phyloP scores from a whole-genome alignment of 805 yeast genomes.

The Candida xyloterini region DNA sequence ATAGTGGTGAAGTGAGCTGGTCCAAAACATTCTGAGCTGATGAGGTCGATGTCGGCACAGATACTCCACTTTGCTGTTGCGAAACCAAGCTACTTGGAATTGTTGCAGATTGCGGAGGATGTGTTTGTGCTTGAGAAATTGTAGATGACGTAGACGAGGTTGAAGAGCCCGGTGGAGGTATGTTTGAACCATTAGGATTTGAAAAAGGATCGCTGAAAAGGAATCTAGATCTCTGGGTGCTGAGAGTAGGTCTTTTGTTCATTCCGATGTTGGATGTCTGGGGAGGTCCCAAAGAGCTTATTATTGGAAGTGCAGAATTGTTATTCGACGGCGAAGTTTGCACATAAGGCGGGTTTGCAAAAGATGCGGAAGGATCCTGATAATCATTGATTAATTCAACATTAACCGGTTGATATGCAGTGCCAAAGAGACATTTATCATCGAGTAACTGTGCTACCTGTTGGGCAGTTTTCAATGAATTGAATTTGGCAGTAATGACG shows the following conservation, averaged over 20 bases:
- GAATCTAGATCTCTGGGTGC: conserved; percentile 63
- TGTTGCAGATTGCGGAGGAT: conserved; percentile 11
- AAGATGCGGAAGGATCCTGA: conserved; percentile 11
- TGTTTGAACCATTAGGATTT: conserved; percentile 13
- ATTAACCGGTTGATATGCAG: conserved; percentile 39
- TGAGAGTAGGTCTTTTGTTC: conserved; percentile 50
- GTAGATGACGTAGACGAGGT: conserved; percentile 16
- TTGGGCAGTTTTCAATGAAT: conserved; percentile 41
- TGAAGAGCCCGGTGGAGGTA: conserved; percentile 18
- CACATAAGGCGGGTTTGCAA: conserved; percentile 16
- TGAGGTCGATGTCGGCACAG: conserved; percentile 36
- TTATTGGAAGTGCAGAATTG: conserved; percentile 12
- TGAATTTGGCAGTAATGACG: conserved; percentile 44
- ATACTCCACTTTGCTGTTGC: conserved; percentile 15
- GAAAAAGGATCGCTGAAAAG: conserved; percentile 63
- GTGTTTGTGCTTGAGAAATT: conserved; percentile 11
- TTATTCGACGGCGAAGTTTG: conserved; percentile 19
- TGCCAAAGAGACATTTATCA: conserved; percentile 48
- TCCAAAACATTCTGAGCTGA: conserved; percentile 20
- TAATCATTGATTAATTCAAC: conserved; percentile 40
- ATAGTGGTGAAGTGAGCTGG: conserved; percentile 23
- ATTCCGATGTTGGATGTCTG: conserved; percentile 11
- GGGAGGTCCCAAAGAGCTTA: conserved; percentile 11
- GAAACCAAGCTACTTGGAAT: conserved; percentile 12
- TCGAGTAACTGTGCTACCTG: conserved; percentile 41